Evolutionary conservation across 1,284 basidiomycete species (phyloP), one percentile per base, ranked within the genome.

Genomic region (Neolentinus lepideus): DNA sequence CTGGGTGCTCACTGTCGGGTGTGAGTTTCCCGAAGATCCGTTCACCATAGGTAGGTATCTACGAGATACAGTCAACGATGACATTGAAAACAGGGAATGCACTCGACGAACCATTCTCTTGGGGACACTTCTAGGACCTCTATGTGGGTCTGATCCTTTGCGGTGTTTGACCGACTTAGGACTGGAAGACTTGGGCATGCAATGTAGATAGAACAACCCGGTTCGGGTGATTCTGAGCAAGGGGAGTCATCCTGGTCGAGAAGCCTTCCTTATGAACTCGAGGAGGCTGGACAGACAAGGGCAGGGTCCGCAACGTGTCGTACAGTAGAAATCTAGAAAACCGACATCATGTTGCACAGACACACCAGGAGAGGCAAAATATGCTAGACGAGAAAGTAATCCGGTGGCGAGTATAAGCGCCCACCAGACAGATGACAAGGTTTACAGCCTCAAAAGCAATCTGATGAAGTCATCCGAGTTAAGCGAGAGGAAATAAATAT

Each of bases 251-350:
- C 12, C 24, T 21, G 8, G 47, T 6, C 6, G 24, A 24, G 22
- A 25, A 8, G 47, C 22, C 6, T 25, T 12, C 24, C 22, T 50
- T 50, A 50, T 50, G 47, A 50, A 22, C 24, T 11, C 16, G 12
- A 21, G 6, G 22, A 26, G 47, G 27, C 24, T 50, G 47, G 47
- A 50, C 47, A 50, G 4, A n/a, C 21, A 24, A 26, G 8, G 47
- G 8, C 12, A 50, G 22, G 22, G 47, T 50, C 24, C 25, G 22
- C 47, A 50, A 50, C 47, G 47, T 50, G 47, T 50, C 22, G 47
- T 25, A 29, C 9, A 25, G 47, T 50, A 50, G 47, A 50, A 50
- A 50, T 50, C 47, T 22, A 50, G 47, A 50, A 50, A 50, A 29
- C 47, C 24, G 12, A 26, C 27, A 50, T 50, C 14, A 29, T 29